Conservation (phyloP, 345 rosid species). For the Dipteronia sinensis region DNA sequence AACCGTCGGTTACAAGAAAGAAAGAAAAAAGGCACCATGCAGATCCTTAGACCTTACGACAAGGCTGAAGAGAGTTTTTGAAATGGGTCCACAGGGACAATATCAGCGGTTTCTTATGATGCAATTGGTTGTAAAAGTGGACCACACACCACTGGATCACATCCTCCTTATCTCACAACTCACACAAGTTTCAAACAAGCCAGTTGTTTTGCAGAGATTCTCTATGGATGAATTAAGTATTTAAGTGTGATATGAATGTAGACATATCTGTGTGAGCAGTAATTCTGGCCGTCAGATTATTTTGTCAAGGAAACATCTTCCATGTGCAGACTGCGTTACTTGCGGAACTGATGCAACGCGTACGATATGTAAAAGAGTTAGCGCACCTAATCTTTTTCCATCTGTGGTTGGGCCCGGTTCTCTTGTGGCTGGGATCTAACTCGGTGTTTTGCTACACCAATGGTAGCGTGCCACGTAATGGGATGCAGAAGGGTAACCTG, state of each 20-base stretch:
- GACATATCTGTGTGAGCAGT: not conserved
- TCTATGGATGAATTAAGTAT: not conserved
- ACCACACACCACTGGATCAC: not conserved
- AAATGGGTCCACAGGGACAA: not conserved
- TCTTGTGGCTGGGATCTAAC: not conserved
- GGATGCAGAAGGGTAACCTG: not conserved
- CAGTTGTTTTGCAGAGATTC: constrained; percentile 1
- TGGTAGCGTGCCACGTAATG: not conserved
- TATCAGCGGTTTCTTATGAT: not conserved
- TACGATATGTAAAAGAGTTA: not conserved
- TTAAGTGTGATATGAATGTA: not conserved
- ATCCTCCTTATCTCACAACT: not conserved
- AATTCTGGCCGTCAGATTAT: not conserved
- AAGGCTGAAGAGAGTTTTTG: no score
- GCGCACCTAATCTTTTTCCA: not conserved
- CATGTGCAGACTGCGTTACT: not conserved
- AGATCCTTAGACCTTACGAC: no score
- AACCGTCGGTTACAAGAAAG: not conserved
- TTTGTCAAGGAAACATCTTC: not conserved
- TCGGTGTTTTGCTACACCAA: not conserved
- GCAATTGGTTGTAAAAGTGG: not conserved
- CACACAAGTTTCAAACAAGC: not conserved
- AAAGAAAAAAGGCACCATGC: not conserved
- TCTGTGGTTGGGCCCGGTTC: not conserved
- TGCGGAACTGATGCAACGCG: not conserved